Conservation (phyloP, 257 asterid genomes). For the Rubia yunnanensis region DNA sequence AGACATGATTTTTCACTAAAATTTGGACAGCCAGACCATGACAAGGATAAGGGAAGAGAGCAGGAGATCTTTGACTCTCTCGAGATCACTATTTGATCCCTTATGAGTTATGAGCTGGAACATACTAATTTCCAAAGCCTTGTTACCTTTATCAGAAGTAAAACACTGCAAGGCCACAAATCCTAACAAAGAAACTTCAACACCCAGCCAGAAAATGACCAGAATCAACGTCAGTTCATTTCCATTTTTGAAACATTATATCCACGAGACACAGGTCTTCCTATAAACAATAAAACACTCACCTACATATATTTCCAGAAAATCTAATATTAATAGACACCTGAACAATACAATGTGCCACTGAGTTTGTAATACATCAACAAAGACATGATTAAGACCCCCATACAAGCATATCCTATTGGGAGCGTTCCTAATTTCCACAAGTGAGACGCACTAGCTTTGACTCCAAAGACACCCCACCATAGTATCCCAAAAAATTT, state of each 20-base stretch:
- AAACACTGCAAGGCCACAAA: neutral
- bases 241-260: neutral
- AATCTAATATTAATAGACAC: neutral
- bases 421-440: too few species aligned
- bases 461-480: neutral
- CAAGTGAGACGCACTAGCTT: neutral
- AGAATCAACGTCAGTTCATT: neutral
- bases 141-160: neutral
- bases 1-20: neutral
- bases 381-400: neutral
- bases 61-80: neutral
- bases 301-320: neutral
- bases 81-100: neutral
- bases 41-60: neutral
- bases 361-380: neutral
- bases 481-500: neutral
- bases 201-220: neutral
- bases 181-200: neutral
- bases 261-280: neutral
- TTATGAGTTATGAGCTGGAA: neutral
- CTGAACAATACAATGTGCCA: neutral
- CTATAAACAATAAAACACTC: neutral
- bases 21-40: neutral
- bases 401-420: neutral
- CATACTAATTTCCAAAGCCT: neutral